A percentile compares a stretch with the other conserved stretches of the same genome.
phyloP scores from a whole-genome alignment of 1,139 yeast species.

The Suhomyces bokatorum region DNA sequence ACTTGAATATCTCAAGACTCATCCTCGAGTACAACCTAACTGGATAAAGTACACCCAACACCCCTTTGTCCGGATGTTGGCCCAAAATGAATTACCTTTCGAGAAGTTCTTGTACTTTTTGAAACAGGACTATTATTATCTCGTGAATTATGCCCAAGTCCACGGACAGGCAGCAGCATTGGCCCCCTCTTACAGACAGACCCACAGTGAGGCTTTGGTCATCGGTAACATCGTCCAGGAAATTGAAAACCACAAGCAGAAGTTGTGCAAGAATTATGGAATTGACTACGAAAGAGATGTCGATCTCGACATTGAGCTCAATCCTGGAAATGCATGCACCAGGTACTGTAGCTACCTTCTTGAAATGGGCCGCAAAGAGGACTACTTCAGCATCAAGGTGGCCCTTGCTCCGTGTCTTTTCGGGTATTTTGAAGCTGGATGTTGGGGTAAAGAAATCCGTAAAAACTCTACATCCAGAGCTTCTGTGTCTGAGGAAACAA shows the following conservation, averaged over 20 bases:
- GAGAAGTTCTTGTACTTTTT: slow-evolving; percentile 58
- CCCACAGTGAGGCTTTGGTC: slow-evolving; percentile 52
- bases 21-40: slow-evolving; percentile 52
- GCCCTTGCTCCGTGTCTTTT: slow-evolving; percentile 77
- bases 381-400: slow-evolving; percentile 64
- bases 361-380: slow-evolving; percentile 51
- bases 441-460: slow-evolving; percentile 22
- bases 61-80: slow-evolving; percentile 57
- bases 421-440: slow-evolving; percentile 64
- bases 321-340: slow-evolving; percentile 56
- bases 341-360: slow-evolving; percentile 62
- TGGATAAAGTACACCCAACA: slow-evolving; percentile 68
- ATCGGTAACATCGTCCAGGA: slow-evolving; percentile 57
- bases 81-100: slow-evolving; percentile 51
- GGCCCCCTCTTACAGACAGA: slow-evolving; percentile 56
- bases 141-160: slow-evolving; percentile 67
- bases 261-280: slow-evolving; percentile 47
- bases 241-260: slow-evolving; percentile 54
- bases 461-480: slow-evolving; percentile 9
- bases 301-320: slow-evolving; percentile 37
- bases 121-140: slow-evolving; percentile 71
- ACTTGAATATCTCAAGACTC: slow-evolving; percentile 53
- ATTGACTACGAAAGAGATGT: slow-evolving; percentile 48
- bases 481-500: slow-evolving; percentile 12
- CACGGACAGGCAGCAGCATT: slow-evolving; percentile 66